A percentile compares a stretch with the other conserved stretches of the same genome.
Conservation (phyloP, 352 stramenopile species). For the Globisporangium barbulae region DNA sequence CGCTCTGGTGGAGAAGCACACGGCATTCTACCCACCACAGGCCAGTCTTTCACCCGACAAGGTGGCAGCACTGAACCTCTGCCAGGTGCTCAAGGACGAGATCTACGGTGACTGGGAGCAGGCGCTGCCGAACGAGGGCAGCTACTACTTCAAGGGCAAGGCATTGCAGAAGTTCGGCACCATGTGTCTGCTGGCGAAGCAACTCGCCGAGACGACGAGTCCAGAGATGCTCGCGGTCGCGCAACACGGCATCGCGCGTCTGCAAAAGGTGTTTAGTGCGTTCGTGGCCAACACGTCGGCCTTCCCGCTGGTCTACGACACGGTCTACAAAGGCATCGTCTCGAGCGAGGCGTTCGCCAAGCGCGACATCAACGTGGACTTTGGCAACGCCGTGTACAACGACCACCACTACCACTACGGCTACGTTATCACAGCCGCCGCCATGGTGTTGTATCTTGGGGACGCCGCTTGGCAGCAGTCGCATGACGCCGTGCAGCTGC, state of each 20-base stretch:
- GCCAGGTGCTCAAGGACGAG: slow-evolving; percentile 47
- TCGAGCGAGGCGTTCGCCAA: slow-evolving; percentile 47
- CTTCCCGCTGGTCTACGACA: slow-evolving; percentile 66
- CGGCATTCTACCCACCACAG: slow-evolving; percentile 46
- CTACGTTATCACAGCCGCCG: slow-evolving; percentile 53
- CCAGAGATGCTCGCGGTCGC: slow-evolving; percentile 45
- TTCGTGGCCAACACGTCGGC: slow-evolving; percentile 45
- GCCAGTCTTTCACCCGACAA: slow-evolving; percentile 30
- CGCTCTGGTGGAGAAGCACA: slow-evolving; percentile 39
- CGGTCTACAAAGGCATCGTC: slow-evolving; percentile 65
- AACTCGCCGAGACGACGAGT: slow-evolving; percentile 54
- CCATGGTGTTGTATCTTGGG: slow-evolving; percentile 42
- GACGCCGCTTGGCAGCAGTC: slow-evolving; percentile 37
- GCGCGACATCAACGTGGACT: slow-evolving; percentile 71
- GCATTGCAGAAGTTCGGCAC: slow-evolving; percentile 71
- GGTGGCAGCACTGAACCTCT: slow-evolving; percentile 35
- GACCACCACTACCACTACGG: slow-evolving; percentile 78
- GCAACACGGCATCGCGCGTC: slow-evolving; percentile 39
- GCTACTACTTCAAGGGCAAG: slow-evolving; percentile 88
- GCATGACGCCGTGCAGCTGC: slow-evolving; percentile 31
- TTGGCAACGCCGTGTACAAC: slow-evolving; percentile 71
- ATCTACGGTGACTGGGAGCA: slow-evolving; percentile 63
- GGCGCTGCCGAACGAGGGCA: slow-evolving; percentile 51
- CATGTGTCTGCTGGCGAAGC: slow-evolving; percentile 68
- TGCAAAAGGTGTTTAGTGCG: slow-evolving; percentile 39